These are phyloP conservation scores for Bothriochloa decipiens DNA, from an alignment of 176 grass and related monocot species.

Conservation along the genomic window DNA sequence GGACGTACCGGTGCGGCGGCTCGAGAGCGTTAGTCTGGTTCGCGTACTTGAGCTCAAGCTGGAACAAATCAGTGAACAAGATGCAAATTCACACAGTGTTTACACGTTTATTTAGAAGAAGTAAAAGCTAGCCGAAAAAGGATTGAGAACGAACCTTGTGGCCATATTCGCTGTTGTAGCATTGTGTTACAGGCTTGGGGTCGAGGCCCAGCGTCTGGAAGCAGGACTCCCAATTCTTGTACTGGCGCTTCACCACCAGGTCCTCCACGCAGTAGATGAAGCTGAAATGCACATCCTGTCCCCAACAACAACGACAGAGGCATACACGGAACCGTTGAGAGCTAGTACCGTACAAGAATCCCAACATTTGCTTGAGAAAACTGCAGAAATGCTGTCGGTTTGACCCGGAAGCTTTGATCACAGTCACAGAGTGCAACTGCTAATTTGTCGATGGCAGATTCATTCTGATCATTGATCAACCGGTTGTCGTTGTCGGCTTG, in stretches of 20 bases:
- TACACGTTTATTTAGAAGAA: no score
- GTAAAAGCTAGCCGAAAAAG: no score
- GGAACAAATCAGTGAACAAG: slow-evolving; percentile 3
- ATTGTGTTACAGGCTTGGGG: slow-evolving; percentile 62
- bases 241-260: slow-evolving; percentile 55
- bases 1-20: slow-evolving; percentile 79
- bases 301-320: background rate
- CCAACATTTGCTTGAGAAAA: background rate
- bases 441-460: background rate
- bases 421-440: background rate
- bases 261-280: slow-evolving; percentile 88
- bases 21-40: slow-evolving; percentile 68
- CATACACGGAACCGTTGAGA: background rate
- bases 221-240: slow-evolving; percentile 69
- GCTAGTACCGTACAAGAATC: background rate
- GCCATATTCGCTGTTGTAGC: slow-evolving; percentile 59
- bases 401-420: background rate
- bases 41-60: slow-evolving; percentile 86
- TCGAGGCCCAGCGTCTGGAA: slow-evolving; percentile 64
- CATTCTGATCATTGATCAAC: no score
- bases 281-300: slow-evolving; percentile 74
- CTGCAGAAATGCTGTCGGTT: background rate
- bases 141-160: slow-evolving; percentile 48
- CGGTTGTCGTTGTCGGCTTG: background rate
- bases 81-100: background rate